Base-by-base conservation (phyloP, 352 stramenopile genomes). In the Globisporangium spinosum region DNA sequence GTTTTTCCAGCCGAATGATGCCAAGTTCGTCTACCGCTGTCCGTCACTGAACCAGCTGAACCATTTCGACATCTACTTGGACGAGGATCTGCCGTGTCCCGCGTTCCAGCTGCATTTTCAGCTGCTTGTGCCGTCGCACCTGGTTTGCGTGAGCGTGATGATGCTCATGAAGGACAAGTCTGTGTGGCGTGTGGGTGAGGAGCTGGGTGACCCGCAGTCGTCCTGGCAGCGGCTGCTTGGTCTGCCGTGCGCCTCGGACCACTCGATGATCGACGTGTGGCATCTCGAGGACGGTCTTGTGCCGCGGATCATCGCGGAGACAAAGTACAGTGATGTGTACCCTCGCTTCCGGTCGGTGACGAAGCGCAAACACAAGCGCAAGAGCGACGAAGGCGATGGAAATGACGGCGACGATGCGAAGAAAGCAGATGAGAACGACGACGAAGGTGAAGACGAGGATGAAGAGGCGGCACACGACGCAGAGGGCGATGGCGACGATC, bases 181-280 rank as follows among this genome's bases (percentile, higher is more conserved):
- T 51, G 43, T 49, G 55, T 63, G 57, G 43, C n/a, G 25, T n/a
- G 12, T 40, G 15, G 54, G 25, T 15, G 56, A 25, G 13, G 82
- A 89, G 58, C 64, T 86, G 27, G 77, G 81, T 2, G 73, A 84
- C 58, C 40, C 72, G 22, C 58, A 77, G 9, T 75, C 69, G 27
- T 80, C 82, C 0, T 94, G 83, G 83, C 78, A 87, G 43, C 77
- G 78, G 12, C 67, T 91, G 45, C 70, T 94, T 17, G 82, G 81
- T 2, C 72, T 94, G 8, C 85, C 85, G 12, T 59, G 74, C n/a
- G 58, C 70, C 0, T 68, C 74, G 1, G 80, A 94, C 51, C 81
- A 89, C 53, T 81, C 82, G 0, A 77, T 94, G 71, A 70, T 94
- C 34, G 85, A 94, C 47, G 85, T 94, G 1, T 94, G 85, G 85